Evolutionary conservation across 352 stramenopile species (phyloP).

Genomic region (Peronospora destructor): DNA sequence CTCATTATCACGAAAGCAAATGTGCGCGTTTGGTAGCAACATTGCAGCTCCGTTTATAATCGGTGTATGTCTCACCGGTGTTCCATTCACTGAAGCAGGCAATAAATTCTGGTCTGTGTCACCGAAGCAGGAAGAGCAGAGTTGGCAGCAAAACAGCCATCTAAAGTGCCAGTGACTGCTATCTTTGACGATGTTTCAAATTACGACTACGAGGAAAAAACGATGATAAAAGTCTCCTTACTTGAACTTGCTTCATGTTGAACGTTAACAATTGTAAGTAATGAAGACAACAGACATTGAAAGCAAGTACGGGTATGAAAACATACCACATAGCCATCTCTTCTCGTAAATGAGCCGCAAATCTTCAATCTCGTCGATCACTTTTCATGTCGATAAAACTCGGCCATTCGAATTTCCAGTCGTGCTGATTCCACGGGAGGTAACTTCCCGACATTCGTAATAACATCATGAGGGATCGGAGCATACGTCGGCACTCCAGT

Average conservation of each 20-base stretch:
- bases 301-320: too few species aligned
- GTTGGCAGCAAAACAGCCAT: slow-evolving; percentile 30
- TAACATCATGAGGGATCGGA: slow-evolving; percentile 34
- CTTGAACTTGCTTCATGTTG: slow-evolving; percentile 1
- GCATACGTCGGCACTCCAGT: slow-evolving; percentile 36
- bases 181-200: background rate
- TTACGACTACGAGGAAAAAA: slow-evolving; percentile 4
- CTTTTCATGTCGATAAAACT: slow-evolving; percentile 40
- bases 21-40: slow-evolving; percentile 51
- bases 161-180: slow-evolving; percentile 1
- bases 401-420: slow-evolving; percentile 45
- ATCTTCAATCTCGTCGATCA: background rate
- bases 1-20: slow-evolving; percentile 52
- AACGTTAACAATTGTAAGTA: slow-evolving; percentile 6
- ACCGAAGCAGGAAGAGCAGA: slow-evolving; percentile 5
- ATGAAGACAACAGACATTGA: slow-evolving; percentile 13
- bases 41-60: slow-evolving; percentile 51
- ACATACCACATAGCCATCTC: background rate
- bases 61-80: slow-evolving; percentile 9
- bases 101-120: background rate
- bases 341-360: background rate
- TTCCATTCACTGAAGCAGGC: background rate
- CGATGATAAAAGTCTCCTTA: slow-evolving; percentile 17
- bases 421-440: slow-evolving; percentile 39
- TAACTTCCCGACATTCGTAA: slow-evolving; percentile 25